Percentiles rank a stretch among this genome's conserved stretches.
These are phyloP conservation scores for Pezicula radicicola DNA, from an alignment of 2,329 filamentous ascomycete species.

Conservation along the genomic window DNA sequence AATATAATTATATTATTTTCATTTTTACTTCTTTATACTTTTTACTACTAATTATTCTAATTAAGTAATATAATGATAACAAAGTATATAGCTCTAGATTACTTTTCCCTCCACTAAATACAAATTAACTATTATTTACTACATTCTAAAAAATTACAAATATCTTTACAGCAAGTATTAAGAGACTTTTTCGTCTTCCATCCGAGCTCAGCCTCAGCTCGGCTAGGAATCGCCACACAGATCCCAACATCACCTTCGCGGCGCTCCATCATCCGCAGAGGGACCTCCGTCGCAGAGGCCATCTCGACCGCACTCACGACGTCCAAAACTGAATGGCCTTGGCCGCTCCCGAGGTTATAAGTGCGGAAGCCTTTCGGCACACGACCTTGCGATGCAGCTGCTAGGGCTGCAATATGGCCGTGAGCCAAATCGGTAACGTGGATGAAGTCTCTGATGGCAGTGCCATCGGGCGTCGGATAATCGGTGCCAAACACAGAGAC, in stretches of 20 bases:
- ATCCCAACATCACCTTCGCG: conserved; percentile 38
- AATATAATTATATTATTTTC: no score
- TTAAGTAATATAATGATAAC: no score
- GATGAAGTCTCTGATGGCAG: conserved; percentile 63
- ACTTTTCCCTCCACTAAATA: no score
- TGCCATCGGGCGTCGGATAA: conserved; percentile 62
- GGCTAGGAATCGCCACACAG: conserved; percentile 36
- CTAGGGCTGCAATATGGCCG: conserved; percentile 58
- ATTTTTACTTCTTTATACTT: no score
- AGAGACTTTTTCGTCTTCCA: conserved; percentile 30
- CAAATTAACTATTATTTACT: not conserved
- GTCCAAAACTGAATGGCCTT: conserved; percentile 38
- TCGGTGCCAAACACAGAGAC: conserved; percentile 60
- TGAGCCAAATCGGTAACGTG: conserved; percentile 61
- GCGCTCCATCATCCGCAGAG: conserved; percentile 30
- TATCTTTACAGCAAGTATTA: conserved; percentile 9
- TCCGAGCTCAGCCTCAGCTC: conserved; percentile 35
- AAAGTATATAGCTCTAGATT: no score
- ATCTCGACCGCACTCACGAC: conserved; percentile 34
- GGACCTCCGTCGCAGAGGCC: conserved; percentile 32
- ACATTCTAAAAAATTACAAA: conserved; percentile 10
- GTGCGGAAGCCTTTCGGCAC: conserved; percentile 35
- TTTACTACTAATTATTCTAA: no score
- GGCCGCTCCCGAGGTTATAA: conserved; percentile 41
- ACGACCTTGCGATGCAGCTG: conserved; percentile 30